Percentiles rank a stretch among this genome's conserved stretches.
These are phyloP conservation scores for Lachnellula suecica DNA, from an alignment of 2,329 filamentous ascomycete genomes.

Conservation along the genomic window DNA sequence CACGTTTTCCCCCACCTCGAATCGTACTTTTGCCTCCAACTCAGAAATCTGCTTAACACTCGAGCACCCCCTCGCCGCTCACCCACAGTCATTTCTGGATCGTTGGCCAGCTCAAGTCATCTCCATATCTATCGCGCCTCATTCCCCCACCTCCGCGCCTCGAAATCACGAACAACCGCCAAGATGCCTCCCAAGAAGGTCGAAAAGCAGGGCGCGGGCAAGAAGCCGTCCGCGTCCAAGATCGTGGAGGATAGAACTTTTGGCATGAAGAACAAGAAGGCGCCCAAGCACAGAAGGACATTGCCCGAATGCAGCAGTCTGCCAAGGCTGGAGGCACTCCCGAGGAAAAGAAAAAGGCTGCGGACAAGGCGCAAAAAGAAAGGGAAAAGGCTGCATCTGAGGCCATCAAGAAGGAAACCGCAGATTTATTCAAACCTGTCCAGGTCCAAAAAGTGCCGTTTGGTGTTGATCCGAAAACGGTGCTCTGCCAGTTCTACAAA, in stretches of 20 bases:
- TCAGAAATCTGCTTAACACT: conserved; percentile 13
- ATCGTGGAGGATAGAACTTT: conserved; percentile 92
- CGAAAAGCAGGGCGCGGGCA: conserved; percentile 47
- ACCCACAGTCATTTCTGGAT: conserved; percentile 31
- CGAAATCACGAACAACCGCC: conserved; percentile 29
- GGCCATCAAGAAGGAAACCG: conserved; percentile 75
- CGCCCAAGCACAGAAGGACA: conserved; percentile 82
- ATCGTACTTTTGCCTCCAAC: conserved; percentile 14
- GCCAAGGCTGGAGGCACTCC: conserved; percentile 73
- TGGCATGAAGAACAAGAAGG: conserved; percentile 99
- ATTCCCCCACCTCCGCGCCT: neutral
- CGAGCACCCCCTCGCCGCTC: conserved; percentile 4
- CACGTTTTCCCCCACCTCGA: conserved; percentile 1
- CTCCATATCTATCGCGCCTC: neutral
- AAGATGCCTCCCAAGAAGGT: conserved; percentile 72
- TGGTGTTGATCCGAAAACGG: conserved; percentile 96
- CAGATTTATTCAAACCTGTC: conserved; percentile 81
- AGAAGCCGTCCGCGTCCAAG: conserved; percentile 54
- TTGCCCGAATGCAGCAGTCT: conserved; percentile 77
- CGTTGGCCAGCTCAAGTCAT: neutral
- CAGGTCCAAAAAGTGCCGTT: conserved; percentile 98
- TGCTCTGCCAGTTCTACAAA: conserved; percentile 95
- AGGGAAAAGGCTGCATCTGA: conserved; percentile 92
- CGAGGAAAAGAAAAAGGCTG: conserved; percentile 80
- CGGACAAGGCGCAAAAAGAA: conserved; percentile 67